Conservation (phyloP, 305 asterid species). For the Solanum hybrid region DNA sequence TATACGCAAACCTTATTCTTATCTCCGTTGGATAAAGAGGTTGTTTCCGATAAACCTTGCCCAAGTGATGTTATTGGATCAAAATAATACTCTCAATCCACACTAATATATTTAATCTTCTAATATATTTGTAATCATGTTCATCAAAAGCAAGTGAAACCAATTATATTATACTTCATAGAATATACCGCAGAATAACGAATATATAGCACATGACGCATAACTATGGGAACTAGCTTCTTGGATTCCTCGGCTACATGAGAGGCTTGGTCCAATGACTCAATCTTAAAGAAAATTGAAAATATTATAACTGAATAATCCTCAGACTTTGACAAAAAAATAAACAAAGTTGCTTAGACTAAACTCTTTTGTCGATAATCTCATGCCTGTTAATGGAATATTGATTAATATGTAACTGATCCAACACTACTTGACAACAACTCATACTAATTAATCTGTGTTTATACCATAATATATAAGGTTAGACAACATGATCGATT, state of each 20-base stretch:
- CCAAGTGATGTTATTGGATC: neutral
- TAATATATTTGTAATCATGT: neutral
- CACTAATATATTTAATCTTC: neutral
- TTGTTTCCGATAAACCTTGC: neutral
- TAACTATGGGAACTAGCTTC: neutral
- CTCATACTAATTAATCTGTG: neutral
- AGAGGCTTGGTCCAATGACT: neutral
- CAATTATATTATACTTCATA: neutral
- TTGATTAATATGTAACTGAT: neutral
- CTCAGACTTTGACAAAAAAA: neutral
- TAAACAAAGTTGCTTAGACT: neutral
- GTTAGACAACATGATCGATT: neutral
- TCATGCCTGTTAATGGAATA: neutral
- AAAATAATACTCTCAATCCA: neutral
- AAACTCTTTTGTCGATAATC: neutral
- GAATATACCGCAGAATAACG: neutral
- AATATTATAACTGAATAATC: neutral
- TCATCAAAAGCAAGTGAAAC: neutral
- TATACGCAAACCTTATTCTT: rapidly evolving
- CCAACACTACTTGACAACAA: neutral
- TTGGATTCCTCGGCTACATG: neutral
- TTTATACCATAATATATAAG: neutral
- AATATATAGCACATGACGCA: neutral
- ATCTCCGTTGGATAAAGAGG: rapidly evolving
- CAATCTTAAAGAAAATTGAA: neutral